Conservation (phyloP, 2,329 filamentous ascomycete species). For the Sporothrix brasiliensis region DNA sequence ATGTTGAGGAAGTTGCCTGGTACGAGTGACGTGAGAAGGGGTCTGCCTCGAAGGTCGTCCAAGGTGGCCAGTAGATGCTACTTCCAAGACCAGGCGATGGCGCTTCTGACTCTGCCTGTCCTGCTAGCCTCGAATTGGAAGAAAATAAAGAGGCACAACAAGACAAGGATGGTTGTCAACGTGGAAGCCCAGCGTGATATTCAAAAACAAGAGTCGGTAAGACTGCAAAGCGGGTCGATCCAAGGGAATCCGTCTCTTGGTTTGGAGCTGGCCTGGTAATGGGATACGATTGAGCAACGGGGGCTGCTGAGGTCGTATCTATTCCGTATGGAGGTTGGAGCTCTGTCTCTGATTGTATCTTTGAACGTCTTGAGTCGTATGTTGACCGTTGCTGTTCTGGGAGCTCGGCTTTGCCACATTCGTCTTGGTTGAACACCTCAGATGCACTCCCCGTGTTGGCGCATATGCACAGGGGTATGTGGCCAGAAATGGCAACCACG, state of each 20-base stretch:
- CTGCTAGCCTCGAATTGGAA: not conserved
- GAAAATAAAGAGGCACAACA: not conserved
- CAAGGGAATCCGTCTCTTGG: conserved; percentile 2
- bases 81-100: not conserved
- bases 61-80: not conserved
- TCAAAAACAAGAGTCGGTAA: not conserved
- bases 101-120: not conserved
- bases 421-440: conserved; percentile 20
- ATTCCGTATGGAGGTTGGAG: not conserved
- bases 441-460: conserved; percentile 32
- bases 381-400: not conserved
- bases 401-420: conserved; percentile 15
- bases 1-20: not conserved
- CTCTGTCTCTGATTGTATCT: not conserved
- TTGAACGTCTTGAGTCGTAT: not conserved
- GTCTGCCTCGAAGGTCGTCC: not conserved
- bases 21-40: not conserved
- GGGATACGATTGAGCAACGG: conserved; percentile 10
- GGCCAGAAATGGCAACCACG: conserved; percentile 2
- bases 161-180: not conserved
- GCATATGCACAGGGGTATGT: conserved; percentile 30
- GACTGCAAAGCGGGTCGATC: conserved; percentile 17
- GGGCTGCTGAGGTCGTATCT: not conserved
- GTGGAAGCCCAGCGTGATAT: conserved; percentile 9
- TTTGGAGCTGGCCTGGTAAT: conserved; percentile 11